A percentile compares a stretch with the other conserved stretches of the same genome.
Conservation (phyloP, 169 alveolate species). For the Ichthyophthirius multifiliis region DNA sequence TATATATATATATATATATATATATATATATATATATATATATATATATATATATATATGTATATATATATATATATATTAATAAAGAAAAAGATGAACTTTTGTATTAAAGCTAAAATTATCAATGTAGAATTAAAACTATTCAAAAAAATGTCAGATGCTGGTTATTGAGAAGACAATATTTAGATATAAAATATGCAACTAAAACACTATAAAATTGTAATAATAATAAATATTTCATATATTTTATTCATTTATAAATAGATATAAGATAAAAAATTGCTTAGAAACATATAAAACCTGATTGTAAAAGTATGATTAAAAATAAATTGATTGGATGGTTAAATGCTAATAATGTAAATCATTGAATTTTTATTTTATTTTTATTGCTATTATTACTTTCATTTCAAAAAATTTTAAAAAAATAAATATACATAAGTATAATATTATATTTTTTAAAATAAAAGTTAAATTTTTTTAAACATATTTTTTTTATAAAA, state of each 20-base stretch:
- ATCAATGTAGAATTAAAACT: constrained; percentile 10
- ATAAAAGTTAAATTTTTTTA: too few relatives aligned
- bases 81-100: background rate
- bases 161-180: constrained; percentile 36
- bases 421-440: too few relatives aligned
- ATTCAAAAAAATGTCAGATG: constrained; percentile 40
- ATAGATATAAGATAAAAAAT: constrained; percentile 22
- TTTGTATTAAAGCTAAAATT: background rate
- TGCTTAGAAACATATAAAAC: constrained; percentile 18
- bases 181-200: constrained; percentile 39
- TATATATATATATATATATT: too few relatives aligned
- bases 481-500: too few relatives aligned
- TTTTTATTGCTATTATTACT: too few relatives aligned
- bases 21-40: too few relatives aligned
- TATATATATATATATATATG: too few relatives aligned
- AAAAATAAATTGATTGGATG: constrained; percentile 22
- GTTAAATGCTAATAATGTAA: constrained; percentile 21
- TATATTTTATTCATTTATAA: background rate
- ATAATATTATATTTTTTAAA: too few relatives aligned
- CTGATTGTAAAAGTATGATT: constrained; percentile 28
- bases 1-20: too few relatives aligned
- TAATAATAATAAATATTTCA: background rate
- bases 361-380: too few relatives aligned
- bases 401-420: too few relatives aligned
- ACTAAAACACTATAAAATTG: constrained; percentile 23